Evolutionary conservation across 2,329 filamentous ascomycete genomes (phyloP), one percentile per base, ranked within the genome.

Genomic region (Talaromyces albobiverticillius): DNA sequence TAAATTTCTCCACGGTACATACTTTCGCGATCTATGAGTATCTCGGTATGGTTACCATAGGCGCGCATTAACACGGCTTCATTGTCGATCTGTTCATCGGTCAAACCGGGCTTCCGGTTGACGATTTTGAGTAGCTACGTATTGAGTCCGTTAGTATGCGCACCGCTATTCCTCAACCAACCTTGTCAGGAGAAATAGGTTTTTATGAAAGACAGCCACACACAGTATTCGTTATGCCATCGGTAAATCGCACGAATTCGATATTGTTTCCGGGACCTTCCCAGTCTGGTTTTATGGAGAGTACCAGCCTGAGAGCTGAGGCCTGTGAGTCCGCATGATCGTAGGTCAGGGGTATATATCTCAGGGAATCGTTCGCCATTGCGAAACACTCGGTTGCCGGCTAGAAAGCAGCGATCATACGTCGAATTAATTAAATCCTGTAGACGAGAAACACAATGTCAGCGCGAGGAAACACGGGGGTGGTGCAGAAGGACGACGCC

Each of bases 141-240:
- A 29, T 54, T 47, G 47, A 45, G 23, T 31, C 26, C 25, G 51
- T 55, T 45, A 51, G 51, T 47, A 57, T 52, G 41, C 18, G n/a
- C 11, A 29, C 34, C 23, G 61, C 68, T 59, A 65, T 62, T 59
- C 26, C 53, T 57, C 46, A 10, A n/a, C 20, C 25, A 22, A 23
- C 16, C 16, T 22, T 49, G 14, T 25, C 32, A n/a, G 13, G 14
- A 43, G 40, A 20, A 3, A 16, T 20, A 23, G 32, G 31, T 7
- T 20, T 32, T 29, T 31, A 31, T 14, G 29, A 38, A 43, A 36
- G 45, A 36, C 50, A 38, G n/a, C 25, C 40, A 78, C 80, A 62
- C 74, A 84, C 82, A 60, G 92, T 97, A 75, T 99, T 99, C 61
- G 94, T 99, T 75, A 97, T 99, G 67, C 94, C 94, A 67, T 99